A percentile compares a stretch with the other conserved stretches of the same genome.
phyloP scores from a whole-genome alignment of 2,329 filamentous ascomycete genomes.

The Elsinoe ampelina region DNA sequence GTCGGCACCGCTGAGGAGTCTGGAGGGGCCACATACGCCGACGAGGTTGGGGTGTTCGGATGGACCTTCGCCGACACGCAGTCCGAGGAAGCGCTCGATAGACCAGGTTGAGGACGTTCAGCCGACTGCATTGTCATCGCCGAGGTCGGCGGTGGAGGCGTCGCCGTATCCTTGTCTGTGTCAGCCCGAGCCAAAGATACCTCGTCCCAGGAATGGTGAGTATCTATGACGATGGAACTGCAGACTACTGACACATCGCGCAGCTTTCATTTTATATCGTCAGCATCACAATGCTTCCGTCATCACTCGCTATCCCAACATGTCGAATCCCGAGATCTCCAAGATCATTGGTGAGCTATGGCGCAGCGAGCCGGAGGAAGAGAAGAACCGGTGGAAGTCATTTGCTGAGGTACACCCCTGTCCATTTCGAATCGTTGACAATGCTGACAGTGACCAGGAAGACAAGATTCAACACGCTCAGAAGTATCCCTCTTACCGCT shows the following conservation, averaged over 20 bases:
- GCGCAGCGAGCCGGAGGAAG: conserved; percentile 63
- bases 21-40: background rate
- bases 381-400: conserved; percentile 78
- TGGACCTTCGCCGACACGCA: background rate
- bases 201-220: conserved; percentile 61
- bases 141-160: background rate
- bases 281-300: conserved; percentile 83
- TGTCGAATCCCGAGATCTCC: conserved; percentile 91
- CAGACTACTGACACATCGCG: conserved; percentile 26
- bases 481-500: conserved; percentile 88
- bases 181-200: conserved; percentile 62
- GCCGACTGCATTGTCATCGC: background rate
- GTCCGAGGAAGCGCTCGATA: conserved; percentile 24
- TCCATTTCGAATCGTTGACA: background rate
- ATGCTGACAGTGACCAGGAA: conserved; percentile 42
- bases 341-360: conserved; percentile 95
- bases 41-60: background rate
- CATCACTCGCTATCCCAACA: conserved; percentile 71
- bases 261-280: conserved; percentile 96
- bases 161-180: conserved; percentile 52
- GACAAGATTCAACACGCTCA: conserved; percentile 84
- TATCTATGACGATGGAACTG: conserved; percentile 20
- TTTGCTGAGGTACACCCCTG: conserved; percentile 61
- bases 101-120: conserved; percentile 24
- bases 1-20: conserved; percentile 14